Evolutionary conservation across 441 rosid genomes (phyloP).

Genomic region (Isatis lusitanica): DNA sequence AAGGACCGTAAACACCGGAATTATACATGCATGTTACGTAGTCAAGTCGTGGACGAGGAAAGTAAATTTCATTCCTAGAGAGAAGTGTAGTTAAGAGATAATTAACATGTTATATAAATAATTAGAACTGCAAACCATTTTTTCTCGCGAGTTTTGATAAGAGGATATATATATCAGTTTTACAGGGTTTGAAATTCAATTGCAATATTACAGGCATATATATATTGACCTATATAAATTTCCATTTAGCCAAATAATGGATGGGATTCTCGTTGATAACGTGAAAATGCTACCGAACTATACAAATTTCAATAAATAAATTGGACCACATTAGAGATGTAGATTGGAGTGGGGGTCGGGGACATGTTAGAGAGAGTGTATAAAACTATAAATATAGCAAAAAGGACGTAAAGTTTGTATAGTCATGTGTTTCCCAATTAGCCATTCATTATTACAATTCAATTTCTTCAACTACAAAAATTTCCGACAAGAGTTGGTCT

Average conservation of each 20-base stretch:
- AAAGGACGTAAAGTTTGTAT: conserved; percentile 37
- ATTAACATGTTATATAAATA: not conserved
- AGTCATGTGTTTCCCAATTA: conserved; percentile 37
- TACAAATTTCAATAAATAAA: not conserved
- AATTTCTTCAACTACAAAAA: conserved; percentile 23
- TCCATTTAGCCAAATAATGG: not conserved
- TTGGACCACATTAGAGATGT: conserved; percentile 21
- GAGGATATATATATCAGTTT: not conserved
- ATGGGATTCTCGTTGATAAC: conserved; percentile 22
- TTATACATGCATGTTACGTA: not conserved
- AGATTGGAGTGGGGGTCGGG: conserved; percentile 33
- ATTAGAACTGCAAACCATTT: not conserved
- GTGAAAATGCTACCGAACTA: not conserved
- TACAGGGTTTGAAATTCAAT: not conserved
- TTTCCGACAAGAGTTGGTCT: conserved; percentile 28
- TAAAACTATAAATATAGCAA: conserved; percentile 27
- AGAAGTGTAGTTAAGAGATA: conserved; percentile 1
- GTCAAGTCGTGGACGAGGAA: not conserved
- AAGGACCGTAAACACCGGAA: not conserved
- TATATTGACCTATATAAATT: too few relatives aligned
- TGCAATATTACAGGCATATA: not conserved
- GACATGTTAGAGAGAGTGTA: conserved; percentile 22
- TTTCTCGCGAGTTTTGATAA: not conserved
- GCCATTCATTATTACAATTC: conserved; percentile 26
- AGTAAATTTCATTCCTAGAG: not conserved